Base-by-base conservation (phyloP, 1,139 yeast species). In the Sugiyamaella castrensis region DNA sequence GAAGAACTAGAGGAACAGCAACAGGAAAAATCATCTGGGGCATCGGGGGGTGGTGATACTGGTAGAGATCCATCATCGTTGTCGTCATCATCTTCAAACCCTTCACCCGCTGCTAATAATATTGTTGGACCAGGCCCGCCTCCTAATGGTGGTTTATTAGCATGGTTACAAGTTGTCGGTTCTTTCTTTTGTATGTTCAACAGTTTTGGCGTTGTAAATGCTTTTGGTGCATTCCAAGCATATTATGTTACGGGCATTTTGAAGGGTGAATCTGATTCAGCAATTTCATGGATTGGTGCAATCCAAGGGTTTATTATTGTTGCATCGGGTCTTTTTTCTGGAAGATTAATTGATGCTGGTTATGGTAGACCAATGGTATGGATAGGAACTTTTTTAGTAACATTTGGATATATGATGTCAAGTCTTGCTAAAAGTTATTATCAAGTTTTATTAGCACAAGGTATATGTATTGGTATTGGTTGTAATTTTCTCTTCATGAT, bases 281-380 rank as follows among this genome's bases (percentile, higher is more conserved):
- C 74, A 6, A 72, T 80, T 3, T 79, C 85, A 2, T 83, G 88
- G 88, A 76, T 83, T 27, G 83, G 83, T 53, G 75, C 86, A 1
- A 64, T 81, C 13, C 79, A 75, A 54, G 69, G 75, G 40, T 80
- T 81, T 49, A 70, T 80, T n/a, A 70, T 81, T 56, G 47, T 47
- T 9, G 74, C 77, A 53, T 71, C 78, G 33, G 75, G 80, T 7
- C 77, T 81, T 0, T 61, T 81, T 32, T 73, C 76, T 43, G 92
- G 91, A 0, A 79, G 81, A 1, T 56, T 82, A 10, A 79, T 82
- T 59, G 91, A 84, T 57, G 54, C 54, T 28, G 71, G 69, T n/a
- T 63, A 61, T 47, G 54, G 61, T 43, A 57, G 58, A 39, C 38
- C 43, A 3, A 51, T 65, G 40, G 50, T 65, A 15, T 61, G 68